Conservation (phyloP, 2,329 filamentous ascomycete genomes). For the Macrophomina tecta region DNA sequence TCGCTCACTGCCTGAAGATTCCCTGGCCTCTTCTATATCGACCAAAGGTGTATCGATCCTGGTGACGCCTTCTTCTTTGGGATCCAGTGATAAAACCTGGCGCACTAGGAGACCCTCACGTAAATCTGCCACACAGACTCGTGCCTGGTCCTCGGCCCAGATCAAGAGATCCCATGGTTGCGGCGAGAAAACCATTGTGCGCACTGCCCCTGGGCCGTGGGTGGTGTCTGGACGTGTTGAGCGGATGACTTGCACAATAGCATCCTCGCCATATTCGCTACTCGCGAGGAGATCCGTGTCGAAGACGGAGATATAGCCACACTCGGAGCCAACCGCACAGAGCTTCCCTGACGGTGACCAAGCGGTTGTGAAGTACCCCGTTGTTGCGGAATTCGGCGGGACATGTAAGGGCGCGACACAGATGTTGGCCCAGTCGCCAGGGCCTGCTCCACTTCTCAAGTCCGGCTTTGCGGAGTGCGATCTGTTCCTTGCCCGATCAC, state of each 20-base stretch:
- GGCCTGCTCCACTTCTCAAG: not conserved
- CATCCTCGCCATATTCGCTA: slow-evolving; percentile 57
- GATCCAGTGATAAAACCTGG: slow-evolving; percentile 71
- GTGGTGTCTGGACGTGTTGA: slow-evolving; percentile 72
- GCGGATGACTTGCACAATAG: slow-evolving; percentile 76
- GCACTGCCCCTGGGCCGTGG: slow-evolving; percentile 75
- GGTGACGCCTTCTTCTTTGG: slow-evolving; percentile 61
- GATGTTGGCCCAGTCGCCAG: slow-evolving; percentile 46
- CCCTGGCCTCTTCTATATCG: slow-evolving; percentile 52
- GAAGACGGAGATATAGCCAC: slow-evolving; percentile 79
- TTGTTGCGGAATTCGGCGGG: slow-evolving; percentile 43
- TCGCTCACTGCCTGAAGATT: slow-evolving; percentile 33
- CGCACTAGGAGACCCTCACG: slow-evolving; percentile 69
- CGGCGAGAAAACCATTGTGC: slow-evolving; percentile 91
- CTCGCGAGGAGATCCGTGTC: slow-evolving; percentile 58
- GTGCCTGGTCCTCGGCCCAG: slow-evolving; percentile 88
- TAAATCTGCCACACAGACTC: slow-evolving; percentile 75
- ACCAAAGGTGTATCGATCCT: slow-evolving; percentile 55
- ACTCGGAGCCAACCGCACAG: slow-evolving; percentile 79
- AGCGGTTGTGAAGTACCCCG: slow-evolving; percentile 76
- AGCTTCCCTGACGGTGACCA: slow-evolving; percentile 76
- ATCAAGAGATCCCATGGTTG: slow-evolving; percentile 88
- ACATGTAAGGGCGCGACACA: slow-evolving; percentile 51
- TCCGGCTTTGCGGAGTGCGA: slow-evolving; percentile 36
- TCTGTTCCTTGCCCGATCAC: slow-evolving; percentile 43